Evolutionary conservation across 75 land plant genomes (phyloP), one percentile per base, ranked within the genome.

Genomic region (Larix kaempferi): DNA sequence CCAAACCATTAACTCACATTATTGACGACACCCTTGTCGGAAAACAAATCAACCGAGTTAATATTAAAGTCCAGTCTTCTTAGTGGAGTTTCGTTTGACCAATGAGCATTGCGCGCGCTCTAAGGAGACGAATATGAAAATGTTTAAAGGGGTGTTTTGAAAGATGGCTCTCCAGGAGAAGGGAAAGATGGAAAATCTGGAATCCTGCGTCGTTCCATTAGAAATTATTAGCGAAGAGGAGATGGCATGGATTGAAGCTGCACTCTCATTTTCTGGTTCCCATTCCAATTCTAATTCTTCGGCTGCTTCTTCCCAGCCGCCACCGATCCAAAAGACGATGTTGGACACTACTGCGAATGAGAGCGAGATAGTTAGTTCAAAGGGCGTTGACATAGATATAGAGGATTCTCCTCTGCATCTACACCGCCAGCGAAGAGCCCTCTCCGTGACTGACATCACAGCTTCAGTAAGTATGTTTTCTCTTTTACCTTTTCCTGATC

Each of bases 161-260:
- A 44, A 44, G 52, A 44, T 6, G 52, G 52, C 7, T 44, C 52
- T 8, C 52, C 52, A 1, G 52, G 52, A 44, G 10, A 44, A 44
- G 49, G 49, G 49, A 44, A 8, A 44, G 52, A 44, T 44, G 52
- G 52, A 44, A 44, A 44, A 44, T 61, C 19, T 19, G 23, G 64
- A 61, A 6, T 23, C n/a, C 25, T 61, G 35, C 44, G 75, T 85
- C 12, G 86, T 94, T 58, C 88, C 93, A n/a, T 12, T 86, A 12
- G 95, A 93, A 81, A 79, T 90, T 69, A 83, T 94, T 23, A 89
- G 83, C 84, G 93, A 90, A 14, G 95, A 90, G 49, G 98, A 94
- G 71, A 91, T 94, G 95, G 92, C 94, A 2, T 71, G 87, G 10
- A 84, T 95, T 29, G 98, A 95, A 73, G 82, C 87, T 39, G 93